Evolutionary conservation across 169 alveolate genomes (phyloP), one percentile per base, ranked within the genome.

Genomic region (Eimeria falciformis): DNA sequence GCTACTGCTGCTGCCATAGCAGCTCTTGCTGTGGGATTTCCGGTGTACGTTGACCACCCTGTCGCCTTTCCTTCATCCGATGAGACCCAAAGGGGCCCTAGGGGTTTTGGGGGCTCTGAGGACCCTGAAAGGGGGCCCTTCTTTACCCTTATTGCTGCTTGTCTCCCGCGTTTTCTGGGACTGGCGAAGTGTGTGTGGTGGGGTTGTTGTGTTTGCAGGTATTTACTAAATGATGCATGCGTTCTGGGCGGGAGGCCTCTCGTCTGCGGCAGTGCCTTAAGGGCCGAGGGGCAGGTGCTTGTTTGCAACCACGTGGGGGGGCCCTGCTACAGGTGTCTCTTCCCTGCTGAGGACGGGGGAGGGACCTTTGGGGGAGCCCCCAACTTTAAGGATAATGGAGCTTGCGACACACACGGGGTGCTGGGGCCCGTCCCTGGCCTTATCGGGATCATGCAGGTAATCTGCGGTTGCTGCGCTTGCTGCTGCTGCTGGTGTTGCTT

Each of bases 321-420:
- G 27, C 93, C 93, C 55, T 90, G 94, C 73, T 91, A 91, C 73
- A 50, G 94, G 40, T 91, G 94, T 27, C 88, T 68, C 47, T 71
- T 25, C 89, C 92, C 94, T 7, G 21, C 3, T 43, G 71, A 68
- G 45, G 62, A 11, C n/a, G 62, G 62, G n/a, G 62, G 62, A 14
- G 62, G 14, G 62, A 11, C 62, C 14, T 11, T 50, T 11, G 62
- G 62, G 62, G 62, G 62, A 14, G 58, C 94, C 23, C 90, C 94
- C 3, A 37, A 9, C 4, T 37, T 17, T 29, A 14, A 82, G 11
- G 86, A 53, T 27, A 68, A 58, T 1, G 94, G 94, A 18, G 90
- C 94, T 3, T 90, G 94, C 55, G 94, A 90, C 78, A 55, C 45
- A 25, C 86, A 90, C 27, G 94, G 94, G 40, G 94, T 90, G 55